phyloP scores from a whole-genome alignment of 768 basidiomycete species.

The Xerocomus potaroensis region DNA sequence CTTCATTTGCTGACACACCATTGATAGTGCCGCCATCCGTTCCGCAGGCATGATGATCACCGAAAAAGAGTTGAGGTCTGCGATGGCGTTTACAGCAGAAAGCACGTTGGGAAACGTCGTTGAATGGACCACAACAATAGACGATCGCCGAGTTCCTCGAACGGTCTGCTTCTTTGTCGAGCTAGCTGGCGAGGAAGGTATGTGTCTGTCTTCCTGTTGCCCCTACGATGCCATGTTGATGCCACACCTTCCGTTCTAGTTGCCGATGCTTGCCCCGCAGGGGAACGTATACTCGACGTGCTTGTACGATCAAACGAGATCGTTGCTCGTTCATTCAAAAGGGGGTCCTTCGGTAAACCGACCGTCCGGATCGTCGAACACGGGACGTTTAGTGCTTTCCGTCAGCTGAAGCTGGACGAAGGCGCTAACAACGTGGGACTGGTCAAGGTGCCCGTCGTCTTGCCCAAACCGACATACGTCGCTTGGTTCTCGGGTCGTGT shows the following conservation, averaged over 20 bases:
- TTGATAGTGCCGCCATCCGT: constrained; percentile 5
- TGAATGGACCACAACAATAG: constrained; percentile 14
- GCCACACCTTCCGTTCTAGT: neutral
- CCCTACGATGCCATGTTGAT: no score
- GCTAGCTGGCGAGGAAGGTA: constrained; percentile 4
- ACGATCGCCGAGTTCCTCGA: constrained; percentile 1
- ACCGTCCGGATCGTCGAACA: constrained; percentile 20
- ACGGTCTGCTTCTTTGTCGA: constrained; percentile 18
- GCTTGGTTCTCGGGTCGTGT: constrained; percentile 17
- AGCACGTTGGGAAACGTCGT: neutral
- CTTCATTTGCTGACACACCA: neutral
- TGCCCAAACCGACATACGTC: constrained; percentile 6
- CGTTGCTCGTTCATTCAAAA: neutral
- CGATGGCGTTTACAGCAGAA: neutral
- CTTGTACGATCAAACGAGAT: neutral
- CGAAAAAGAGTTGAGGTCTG: constrained; percentile 9
- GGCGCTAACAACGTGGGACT: constrained; percentile 5
- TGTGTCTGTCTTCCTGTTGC: neutral
- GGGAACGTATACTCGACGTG: constrained; percentile 7
- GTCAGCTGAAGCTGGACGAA: constrained; percentile 16
- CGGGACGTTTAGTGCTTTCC: constrained; percentile 22
- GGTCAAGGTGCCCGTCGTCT: constrained; percentile 22
- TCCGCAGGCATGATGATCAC: constrained; percentile 11
- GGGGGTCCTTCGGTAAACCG: constrained; percentile 7
- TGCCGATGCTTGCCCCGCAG: neutral